A percentile compares a stretch with the other conserved stretches of the same genome.
Evolutionary conservation across 2,329 filamentous ascomycete genomes (phyloP).

Genomic region (Xylaria multiplex): DNA sequence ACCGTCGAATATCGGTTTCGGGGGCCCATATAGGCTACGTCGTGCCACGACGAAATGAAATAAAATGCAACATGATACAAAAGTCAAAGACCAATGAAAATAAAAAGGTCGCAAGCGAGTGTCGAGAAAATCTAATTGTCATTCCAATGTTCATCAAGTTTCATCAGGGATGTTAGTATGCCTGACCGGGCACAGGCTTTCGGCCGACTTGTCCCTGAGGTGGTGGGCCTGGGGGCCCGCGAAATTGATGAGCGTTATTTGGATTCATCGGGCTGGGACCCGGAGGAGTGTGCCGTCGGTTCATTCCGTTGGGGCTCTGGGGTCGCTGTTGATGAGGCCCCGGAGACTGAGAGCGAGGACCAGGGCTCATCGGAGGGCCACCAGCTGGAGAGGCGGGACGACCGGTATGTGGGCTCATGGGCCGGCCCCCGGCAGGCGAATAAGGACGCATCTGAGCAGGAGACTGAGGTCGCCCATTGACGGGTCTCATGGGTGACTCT

Average conservation of each 20-base stretch:
- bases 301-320: constrained; percentile 56
- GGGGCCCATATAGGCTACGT: constrained; percentile 31
- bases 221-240: constrained; percentile 47
- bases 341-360: constrained; percentile 35
- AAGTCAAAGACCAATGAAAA: constrained; percentile 38
- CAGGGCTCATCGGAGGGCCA: constrained; percentile 44
- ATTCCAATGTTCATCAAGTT: constrained; percentile 46
- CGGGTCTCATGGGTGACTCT: constrained; percentile 50
- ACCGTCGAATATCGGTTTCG: constrained; percentile 18
- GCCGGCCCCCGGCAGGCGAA: constrained; percentile 49
- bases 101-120: constrained; percentile 48
- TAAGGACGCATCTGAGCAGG: constrained; percentile 48
- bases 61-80: constrained; percentile 34
- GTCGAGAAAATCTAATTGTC: constrained; percentile 49
- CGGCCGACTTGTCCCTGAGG: constrained; percentile 58
- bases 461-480: constrained; percentile 46
- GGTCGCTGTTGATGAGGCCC: constrained; percentile 42
- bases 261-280: constrained; percentile 61
- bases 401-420: constrained; percentile 35
- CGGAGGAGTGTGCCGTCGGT: constrained; percentile 55
- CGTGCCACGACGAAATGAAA: constrained; percentile 36
- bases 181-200: constrained; percentile 67
- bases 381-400: constrained; percentile 41
- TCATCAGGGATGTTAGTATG: constrained; percentile 53
- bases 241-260: constrained; percentile 46